Evolutionary conservation across 1,139 yeast species (phyloP).

Genomic region (Geotrichum macrosporum): DNA sequence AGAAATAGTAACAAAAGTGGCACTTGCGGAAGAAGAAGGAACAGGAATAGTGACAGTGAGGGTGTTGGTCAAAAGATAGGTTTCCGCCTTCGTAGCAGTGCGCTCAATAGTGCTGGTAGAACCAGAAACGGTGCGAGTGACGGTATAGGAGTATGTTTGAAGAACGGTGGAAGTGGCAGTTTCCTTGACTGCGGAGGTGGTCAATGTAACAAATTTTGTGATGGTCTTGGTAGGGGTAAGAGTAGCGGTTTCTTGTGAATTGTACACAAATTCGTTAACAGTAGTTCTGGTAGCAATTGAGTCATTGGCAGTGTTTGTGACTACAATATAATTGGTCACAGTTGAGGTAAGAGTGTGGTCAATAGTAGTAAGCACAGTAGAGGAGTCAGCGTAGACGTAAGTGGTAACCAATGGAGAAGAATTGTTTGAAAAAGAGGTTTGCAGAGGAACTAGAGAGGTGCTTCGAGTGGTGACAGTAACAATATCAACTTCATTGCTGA

Average conservation of each 20-base stretch:
- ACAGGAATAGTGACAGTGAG: constrained; percentile 6
- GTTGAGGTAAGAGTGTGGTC: constrained; percentile 12
- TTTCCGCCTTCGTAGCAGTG: constrained; percentile 5
- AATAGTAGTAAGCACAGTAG: constrained; percentile 1
- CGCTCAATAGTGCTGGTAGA: constrained; percentile 7
- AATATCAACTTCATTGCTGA: constrained; percentile 12
- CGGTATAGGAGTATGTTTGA: constrained; percentile 6
- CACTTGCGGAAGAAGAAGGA: background rate
- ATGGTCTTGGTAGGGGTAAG: constrained; percentile 2
- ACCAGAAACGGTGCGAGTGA: constrained; percentile 5
- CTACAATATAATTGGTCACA: constrained; percentile 16
- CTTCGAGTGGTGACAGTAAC: constrained; percentile 5
- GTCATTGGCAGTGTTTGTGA: constrained; percentile 5
- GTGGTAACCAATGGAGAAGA: constrained; percentile 3
- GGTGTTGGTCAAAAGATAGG: constrained; percentile 7
- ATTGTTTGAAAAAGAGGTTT: constrained; percentile 1
- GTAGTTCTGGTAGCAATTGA: constrained; percentile 2
- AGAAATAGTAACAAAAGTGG: background rate
- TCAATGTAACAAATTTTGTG: constrained; percentile 11
- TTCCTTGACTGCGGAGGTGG: constrained; percentile 2
- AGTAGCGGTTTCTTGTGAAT: constrained; percentile 10
- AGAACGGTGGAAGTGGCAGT: constrained; percentile 5
- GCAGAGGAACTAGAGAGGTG: constrained; percentile 3
- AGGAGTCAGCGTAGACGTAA: background rate
- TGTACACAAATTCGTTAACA: constrained; percentile 16